These are phyloP conservation scores for Cryptococcus sp. DNA, from an alignment of 1,284 basidiomycete species.

Conservation along the genomic window DNA sequence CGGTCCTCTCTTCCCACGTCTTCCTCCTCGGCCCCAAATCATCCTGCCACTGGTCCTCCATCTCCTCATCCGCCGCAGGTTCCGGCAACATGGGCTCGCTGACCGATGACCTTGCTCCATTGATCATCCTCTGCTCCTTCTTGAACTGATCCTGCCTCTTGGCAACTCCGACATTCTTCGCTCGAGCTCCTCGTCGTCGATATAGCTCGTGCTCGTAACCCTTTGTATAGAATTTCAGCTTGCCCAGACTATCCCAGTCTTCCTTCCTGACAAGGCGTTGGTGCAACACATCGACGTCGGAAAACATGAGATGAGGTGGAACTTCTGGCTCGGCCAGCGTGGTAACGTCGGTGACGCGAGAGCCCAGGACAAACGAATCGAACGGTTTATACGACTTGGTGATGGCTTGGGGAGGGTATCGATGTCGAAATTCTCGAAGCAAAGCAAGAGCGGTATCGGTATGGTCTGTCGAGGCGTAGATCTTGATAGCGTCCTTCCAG, in stretches of 20 bases:
- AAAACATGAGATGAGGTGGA: conserved; percentile 43
- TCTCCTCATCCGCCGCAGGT: neutral
- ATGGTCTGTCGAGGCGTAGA: conserved; percentile 24
- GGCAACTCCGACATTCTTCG: conserved; percentile 5
- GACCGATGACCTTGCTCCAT: neutral
- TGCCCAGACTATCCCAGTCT: conserved; percentile 20
- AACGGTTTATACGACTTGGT: conserved; percentile 20
- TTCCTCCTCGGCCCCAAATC: neutral
- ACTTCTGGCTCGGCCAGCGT: conserved; percentile 36
- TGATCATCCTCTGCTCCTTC: neutral
- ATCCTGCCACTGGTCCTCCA: conserved; percentile 2
- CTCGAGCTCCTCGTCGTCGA: conserved; percentile 29
- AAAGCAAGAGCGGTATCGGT: conserved; percentile 16
- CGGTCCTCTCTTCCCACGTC: too few relatives aligned
- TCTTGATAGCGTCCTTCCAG: conserved; percentile 36
- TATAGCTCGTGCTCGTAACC: conserved; percentile 28
- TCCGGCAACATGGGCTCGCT: too few relatives aligned
- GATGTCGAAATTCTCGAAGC: conserved; percentile 27
- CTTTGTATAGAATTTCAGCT: conserved; percentile 30
- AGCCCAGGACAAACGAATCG: conserved; percentile 17
- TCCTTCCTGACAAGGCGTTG: conserved; percentile 33
- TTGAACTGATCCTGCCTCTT: neutral
- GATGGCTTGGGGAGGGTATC: conserved; percentile 35
- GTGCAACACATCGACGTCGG: conserved; percentile 42
- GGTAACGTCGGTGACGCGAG: conserved; percentile 31